A percentile compares a stretch with the other conserved stretches of the same genome.
phyloP scores from a whole-genome alignment of 352 stramenopile species.

The Pythium myriotylum region DNA sequence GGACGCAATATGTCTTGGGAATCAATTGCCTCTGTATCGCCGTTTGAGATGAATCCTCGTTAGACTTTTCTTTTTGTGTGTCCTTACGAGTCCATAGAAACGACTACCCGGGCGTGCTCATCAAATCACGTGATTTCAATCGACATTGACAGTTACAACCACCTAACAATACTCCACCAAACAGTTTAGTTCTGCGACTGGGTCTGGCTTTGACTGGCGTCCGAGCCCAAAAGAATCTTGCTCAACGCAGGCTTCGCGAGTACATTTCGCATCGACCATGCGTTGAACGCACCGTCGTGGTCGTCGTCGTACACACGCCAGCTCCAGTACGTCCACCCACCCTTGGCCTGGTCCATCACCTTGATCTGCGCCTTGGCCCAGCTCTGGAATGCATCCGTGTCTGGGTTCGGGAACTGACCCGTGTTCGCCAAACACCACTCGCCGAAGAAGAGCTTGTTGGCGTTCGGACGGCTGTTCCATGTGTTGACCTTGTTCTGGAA shows the following conservation, averaged over 20 bases:
- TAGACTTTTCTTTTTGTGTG: too few species aligned
- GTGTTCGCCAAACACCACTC: constrained; percentile 32
- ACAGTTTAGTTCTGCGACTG: too few species aligned
- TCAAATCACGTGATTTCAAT: too few species aligned
- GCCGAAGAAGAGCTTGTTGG: constrained; percentile 37
- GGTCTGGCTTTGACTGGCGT: constrained; percentile 2
- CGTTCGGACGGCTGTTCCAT: constrained; percentile 24
- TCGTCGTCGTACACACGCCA: constrained; percentile 32
- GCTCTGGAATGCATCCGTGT: constrained; percentile 10
- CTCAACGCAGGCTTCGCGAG: constrained; percentile 19
- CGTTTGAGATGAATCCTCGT: too few species aligned
- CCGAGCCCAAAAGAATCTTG: constrained; percentile 15
- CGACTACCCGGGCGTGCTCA: too few species aligned
- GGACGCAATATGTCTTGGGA: too few species aligned
- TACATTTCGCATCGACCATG: constrained; percentile 36
- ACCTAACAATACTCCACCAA: too few species aligned
- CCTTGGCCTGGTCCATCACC: constrained; percentile 27
- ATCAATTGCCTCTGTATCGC: too few species aligned
- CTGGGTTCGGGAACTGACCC: constrained; percentile 25
- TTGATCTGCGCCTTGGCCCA: constrained; percentile 18
- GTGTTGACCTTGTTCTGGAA: constrained; percentile 21
- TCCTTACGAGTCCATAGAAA: too few species aligned
- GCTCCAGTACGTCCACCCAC: constrained; percentile 33
- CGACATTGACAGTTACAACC: too few species aligned
- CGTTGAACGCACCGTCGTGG: constrained; percentile 12